Evolutionary conservation across 164 flowering plant species (phyloP).

Genomic region (Aristolochia californica): DNA sequence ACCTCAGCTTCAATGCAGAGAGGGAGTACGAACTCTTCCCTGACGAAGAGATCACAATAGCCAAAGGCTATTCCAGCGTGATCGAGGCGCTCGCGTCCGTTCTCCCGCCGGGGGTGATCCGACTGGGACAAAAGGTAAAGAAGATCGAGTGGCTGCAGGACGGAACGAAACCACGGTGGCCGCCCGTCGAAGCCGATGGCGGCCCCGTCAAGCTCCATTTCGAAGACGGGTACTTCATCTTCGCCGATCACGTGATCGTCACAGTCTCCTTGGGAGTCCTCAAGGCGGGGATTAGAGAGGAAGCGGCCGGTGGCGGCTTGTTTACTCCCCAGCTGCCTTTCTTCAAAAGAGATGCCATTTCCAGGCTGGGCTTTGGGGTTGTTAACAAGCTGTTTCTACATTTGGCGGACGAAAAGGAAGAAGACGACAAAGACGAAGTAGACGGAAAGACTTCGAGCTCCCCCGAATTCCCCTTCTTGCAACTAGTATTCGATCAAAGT

Average conservation of each 20-base stretch:
- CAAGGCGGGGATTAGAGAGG: slow-evolving; percentile 39
- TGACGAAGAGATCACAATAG: slow-evolving; percentile 87
- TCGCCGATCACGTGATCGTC: slow-evolving; percentile 83
- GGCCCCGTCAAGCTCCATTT: slow-evolving; percentile 73
- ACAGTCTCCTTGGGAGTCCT: slow-evolving; percentile 91
- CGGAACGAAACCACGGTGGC: slow-evolving; percentile 9
- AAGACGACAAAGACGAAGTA: background rate
- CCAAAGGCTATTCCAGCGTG: slow-evolving; percentile 69
- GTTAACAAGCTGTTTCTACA: slow-evolving; percentile 83
- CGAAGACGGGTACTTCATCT: slow-evolving; percentile 46
- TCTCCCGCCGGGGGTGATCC: slow-evolving; percentile 57
- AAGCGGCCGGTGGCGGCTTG: slow-evolving; percentile 24
- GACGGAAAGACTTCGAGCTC: background rate
- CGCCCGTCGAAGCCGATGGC: slow-evolving; percentile 8
- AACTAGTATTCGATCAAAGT: slow-evolving; percentile 49
- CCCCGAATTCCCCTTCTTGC: slow-evolving; percentile 45
- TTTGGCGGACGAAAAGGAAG: slow-evolving; percentile 4
- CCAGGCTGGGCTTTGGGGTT: slow-evolving; percentile 77
- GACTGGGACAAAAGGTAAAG: slow-evolving; percentile 45
- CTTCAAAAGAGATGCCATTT: slow-evolving; percentile 60
- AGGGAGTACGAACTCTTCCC: slow-evolving; percentile 77
- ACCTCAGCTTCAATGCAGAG: slow-evolving; percentile 68
- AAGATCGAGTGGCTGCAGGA: slow-evolving; percentile 61
- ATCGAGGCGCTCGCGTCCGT: slow-evolving; percentile 58
- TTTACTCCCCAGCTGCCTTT: slow-evolving; percentile 72